Evolutionary conservation across 2,329 filamentous ascomycete genomes (phyloP), one percentile per base, ranked within the genome.

Genomic region (Davidsoniella australis): DNA sequence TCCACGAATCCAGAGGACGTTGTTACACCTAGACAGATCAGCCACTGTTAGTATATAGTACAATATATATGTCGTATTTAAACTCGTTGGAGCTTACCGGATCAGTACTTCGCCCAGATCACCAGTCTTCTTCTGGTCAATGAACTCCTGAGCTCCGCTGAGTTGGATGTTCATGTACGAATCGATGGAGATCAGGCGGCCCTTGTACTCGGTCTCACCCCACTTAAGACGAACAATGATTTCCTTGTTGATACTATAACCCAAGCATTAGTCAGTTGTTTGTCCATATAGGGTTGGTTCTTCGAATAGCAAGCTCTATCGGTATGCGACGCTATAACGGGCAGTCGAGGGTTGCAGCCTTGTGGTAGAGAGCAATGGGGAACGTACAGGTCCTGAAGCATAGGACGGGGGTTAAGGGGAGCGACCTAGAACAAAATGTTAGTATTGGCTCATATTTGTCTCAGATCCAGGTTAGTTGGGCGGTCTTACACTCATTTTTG

Each of bases 121-220:
- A 51, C 87, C 89, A 36, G 82, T 86, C 63, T 78, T 80, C 73
- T 93, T 84, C 57, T 85, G 82, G 62, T 87, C 79, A 61, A 94
- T 84, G 67, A 82, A 95, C 66, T 98, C 91, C 67, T 94, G 85
- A 47, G 89, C 88, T 59, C 82, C 81, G 56, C 80, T 79, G 55
- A 98, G 76, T 68, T 96, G 87, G 56, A 98, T 80, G 70, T 98
- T 98, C 89, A 98, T 96, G 72, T 98, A 98, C 62, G 84, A 87
- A 69, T 98, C 91, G 61, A 94, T 85, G 59, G 83, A 89, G 61
- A 94, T 84, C 55, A 98, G 77, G 56, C 78, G 77, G 63, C 91
- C 91, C 65, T 89, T 93, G 76, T 98, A 98, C 66, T 98, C 91
- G 53, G 86, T 91, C 66, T 95, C 82, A 58, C 86, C 87, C 91